Conservation (phyloP, 345 rosid genomes). For the Gossypium ekmanianum region DNA sequence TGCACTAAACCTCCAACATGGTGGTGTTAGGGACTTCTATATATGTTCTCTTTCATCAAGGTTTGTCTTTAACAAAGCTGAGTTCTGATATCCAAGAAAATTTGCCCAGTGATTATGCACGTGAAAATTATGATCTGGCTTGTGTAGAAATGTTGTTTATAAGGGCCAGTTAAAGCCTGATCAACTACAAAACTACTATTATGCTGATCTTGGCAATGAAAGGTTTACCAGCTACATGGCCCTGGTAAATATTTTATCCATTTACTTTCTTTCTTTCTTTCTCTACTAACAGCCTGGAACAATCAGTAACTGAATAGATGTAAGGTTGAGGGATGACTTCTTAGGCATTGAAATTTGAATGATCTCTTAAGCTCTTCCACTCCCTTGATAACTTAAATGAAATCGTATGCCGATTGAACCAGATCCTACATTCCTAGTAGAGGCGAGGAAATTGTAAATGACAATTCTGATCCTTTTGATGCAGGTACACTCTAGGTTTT, state of each 20-base stretch:
- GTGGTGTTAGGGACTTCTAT: slow-evolving; percentile 81
- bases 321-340: slow-evolving; percentile 99
- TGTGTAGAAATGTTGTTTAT: slow-evolving; percentile 79
- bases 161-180: slow-evolving; percentile 93
- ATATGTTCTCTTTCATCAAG: slow-evolving; percentile 97
- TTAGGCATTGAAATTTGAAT: slow-evolving; percentile 99
- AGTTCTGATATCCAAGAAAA: neutral
- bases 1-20: slow-evolving; percentile 83
- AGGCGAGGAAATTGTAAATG: slow-evolving; percentile 16
- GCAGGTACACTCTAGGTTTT: slow-evolving; percentile 91
- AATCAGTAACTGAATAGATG: slow-evolving; percentile 75
- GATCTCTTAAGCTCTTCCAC: slow-evolving; percentile 99
- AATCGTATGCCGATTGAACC: slow-evolving; percentile 51
- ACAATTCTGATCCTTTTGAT: slow-evolving; percentile 26
- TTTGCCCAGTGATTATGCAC: neutral
- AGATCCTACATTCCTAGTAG: slow-evolving; percentile 7
- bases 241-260: slow-evolving; percentile 93
- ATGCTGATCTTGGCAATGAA: slow-evolving; percentile 98
- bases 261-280: slow-evolving; percentile 49
- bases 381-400: slow-evolving; percentile 73
- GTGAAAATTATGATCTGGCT: neutral
- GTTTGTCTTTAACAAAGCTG: slow-evolving; percentile 30
- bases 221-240: slow-evolving; percentile 99
- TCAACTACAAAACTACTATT: slow-evolving; percentile 80
- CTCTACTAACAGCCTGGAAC: slow-evolving; percentile 95